phyloP scores from a whole-genome alignment of 129 eudicot species.

The Saposhnikovia divaricata region DNA sequence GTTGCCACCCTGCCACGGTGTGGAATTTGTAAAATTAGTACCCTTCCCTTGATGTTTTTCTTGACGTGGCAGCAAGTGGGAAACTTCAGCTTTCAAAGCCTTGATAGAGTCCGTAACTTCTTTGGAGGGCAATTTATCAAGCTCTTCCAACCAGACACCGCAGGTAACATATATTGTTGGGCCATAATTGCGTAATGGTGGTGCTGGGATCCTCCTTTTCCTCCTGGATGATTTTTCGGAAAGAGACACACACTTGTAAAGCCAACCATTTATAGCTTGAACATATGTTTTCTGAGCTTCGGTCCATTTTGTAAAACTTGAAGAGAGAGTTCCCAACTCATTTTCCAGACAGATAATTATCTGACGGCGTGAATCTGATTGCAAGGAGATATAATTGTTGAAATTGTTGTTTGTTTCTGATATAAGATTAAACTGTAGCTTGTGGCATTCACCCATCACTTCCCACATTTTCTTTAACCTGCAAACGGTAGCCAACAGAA shows the following conservation, averaged over 20 bases:
- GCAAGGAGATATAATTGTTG: constrained; percentile 38
- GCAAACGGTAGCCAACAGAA: background rate
- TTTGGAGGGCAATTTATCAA: constrained; percentile 45
- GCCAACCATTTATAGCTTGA: constrained; percentile 68
- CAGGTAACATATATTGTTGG: constrained; percentile 76
- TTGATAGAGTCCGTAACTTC: constrained; percentile 61
- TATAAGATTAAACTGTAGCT: constrained; percentile 56
- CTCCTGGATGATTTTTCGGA: constrained; percentile 46
- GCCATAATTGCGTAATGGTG: constrained; percentile 46
- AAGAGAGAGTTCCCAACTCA: constrained; percentile 44
- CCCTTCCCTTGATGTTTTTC: constrained; percentile 57
- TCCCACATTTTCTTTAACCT: constrained; percentile 97
- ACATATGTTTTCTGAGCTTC: constrained; percentile 67
- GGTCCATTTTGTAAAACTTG: constrained; percentile 74
- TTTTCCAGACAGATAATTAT: constrained; percentile 40
- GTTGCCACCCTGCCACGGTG: constrained; percentile 15
- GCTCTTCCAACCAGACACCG: constrained; percentile 73
- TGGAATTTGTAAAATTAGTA: constrained; percentile 3
- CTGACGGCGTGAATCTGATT: constrained; percentile 63
- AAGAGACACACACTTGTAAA: constrained; percentile 61
- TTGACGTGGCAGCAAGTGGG: constrained; percentile 60
- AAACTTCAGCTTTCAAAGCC: constrained; percentile 55
- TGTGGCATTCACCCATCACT: constrained; percentile 76
- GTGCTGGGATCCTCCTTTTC: constrained; percentile 44
- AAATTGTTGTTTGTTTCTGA: constrained; percentile 38